phyloP scores from a whole-genome alignment of 345 rosid species.

The Sapria himalayana region DNA sequence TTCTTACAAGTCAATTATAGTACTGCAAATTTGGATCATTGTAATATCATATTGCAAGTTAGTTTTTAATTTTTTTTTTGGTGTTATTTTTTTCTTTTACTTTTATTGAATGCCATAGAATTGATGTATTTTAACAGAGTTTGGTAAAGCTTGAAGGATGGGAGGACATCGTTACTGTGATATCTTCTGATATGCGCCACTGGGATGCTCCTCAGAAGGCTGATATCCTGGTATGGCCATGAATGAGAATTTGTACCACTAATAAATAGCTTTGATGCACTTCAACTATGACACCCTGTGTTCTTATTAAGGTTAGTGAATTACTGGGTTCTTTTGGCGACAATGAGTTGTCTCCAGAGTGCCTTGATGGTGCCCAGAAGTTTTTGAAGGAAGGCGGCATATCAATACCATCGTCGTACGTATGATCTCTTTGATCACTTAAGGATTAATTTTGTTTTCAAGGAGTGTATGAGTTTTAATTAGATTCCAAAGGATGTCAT shows the following conservation, averaged over 20 bases:
- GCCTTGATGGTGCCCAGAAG: conserved; percentile 98
- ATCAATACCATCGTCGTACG: conserved; percentile 93
- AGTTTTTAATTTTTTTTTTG: too few species aligned
- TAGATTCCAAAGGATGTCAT: too few species aligned
- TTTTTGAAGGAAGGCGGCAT: conserved; percentile 83
- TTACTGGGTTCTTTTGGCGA: conserved; percentile 95
- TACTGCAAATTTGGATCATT: too few species aligned
- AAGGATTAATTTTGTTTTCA: too few species aligned
- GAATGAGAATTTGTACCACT: too few species aligned
- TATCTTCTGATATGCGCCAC: conserved; percentile 86
- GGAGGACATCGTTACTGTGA: conserved; percentile 64
- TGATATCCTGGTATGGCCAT: conserved; percentile 75
- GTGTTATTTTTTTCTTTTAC: too few species aligned
- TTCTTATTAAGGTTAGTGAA: conserved; percentile 60
- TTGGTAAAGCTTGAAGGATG: conserved; percentile 84
- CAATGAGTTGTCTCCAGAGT: conserved; percentile 96
- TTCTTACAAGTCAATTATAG: too few species aligned
- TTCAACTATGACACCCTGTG: too few species aligned
- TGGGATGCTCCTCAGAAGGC: conserved; percentile 96
- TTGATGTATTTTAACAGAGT: conserved; percentile 25
- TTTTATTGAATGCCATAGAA: background rate
- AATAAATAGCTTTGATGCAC: too few species aligned
- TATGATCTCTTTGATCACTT: conserved; percentile 8
- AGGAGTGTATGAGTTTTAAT: too few species aligned
- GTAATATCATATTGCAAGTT: too few species aligned